Base-by-base conservation (phyloP, 164 flowering plant genomes). In the Magnolia officinalis region DNA sequence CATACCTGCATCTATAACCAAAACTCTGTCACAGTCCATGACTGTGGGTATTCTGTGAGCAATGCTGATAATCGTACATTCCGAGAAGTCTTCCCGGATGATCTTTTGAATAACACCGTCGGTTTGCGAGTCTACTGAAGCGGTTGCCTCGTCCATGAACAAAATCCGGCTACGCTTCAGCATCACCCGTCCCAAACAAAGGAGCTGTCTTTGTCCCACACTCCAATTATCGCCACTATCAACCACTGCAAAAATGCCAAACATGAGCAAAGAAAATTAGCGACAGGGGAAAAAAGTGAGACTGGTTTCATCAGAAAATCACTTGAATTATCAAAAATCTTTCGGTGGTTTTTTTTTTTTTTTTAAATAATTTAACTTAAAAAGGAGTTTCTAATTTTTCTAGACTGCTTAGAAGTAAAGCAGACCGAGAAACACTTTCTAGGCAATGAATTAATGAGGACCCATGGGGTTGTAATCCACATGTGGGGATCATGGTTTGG, bases 41-140 rank as follows among this genome's bases (percentile, higher is more conserved):
- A 94, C 99, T 1, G 98, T 96, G 20, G 98, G 99, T 76, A 96
- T 96, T 79, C 98, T 89, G 79, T 96, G 99, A 74, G 99, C 99
- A 83, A 96, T 94, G 89, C 98, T 92, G 81, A 96, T 94, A 10
- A 96, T 96, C 4, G 99, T 96, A 75, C 99, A 89, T 2, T 86
- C 75, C 0, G 86, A 80, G 74, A 96, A 96, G 73, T 94, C 99
- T 80, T 94, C 98, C n/a, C 98, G 70, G 64, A 96, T 91, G 77
- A 94, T 91, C 82, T 76, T 90, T 77, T 96, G 99, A 73, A 96
- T 94, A 4, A 89, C 92, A 23, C 88, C 96, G 82, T 96, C 98
- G 1, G 99, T 95, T 76, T 92, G 96, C 6, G 99, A 91, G 83
- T 95, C 99, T 55, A 95, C 99, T 0, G 99, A 96, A 58, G 99